Percentiles rank a stretch among this genome's conserved stretches.
Conservation (phyloP, 2,329 filamentous ascomycete genomes). For the Nannizzia gypsea region DNA sequence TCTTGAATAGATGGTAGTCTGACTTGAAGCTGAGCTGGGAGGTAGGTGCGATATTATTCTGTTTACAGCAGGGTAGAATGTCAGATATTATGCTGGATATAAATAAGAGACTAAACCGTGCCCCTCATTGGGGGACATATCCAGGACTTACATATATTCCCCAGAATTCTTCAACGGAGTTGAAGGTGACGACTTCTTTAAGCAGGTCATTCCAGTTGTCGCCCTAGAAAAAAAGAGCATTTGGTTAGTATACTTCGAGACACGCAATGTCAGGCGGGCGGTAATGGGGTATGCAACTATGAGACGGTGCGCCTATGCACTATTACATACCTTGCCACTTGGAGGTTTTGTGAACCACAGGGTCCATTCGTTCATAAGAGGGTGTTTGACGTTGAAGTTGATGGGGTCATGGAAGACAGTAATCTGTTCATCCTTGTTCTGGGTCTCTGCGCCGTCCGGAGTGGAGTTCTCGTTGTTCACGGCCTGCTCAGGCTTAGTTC, state of each 20-base stretch:
- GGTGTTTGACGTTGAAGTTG: conserved; percentile 99
- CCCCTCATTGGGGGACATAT: background rate
- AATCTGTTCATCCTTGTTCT: conserved; percentile 45
- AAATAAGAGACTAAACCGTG: background rate
- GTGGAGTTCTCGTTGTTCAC: conserved; percentile 45
- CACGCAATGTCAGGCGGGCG: background rate
- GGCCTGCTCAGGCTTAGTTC: conserved; percentile 23
- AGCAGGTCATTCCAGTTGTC: conserved; percentile 98
- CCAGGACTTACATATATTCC: conserved; percentile 73
- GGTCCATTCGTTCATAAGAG: conserved; percentile 94
- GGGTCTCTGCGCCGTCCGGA: conserved; percentile 38
- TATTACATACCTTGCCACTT: conserved; percentile 67
- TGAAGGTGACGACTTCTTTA: conserved; percentile 97
- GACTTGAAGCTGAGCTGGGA: conserved; percentile 95
- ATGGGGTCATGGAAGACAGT: conserved; percentile 98
- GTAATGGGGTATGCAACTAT: background rate
- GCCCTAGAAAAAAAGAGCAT: conserved; percentile 43
- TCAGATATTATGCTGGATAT: background rate
- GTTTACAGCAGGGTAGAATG: conserved; percentile 1
- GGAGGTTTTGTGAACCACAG: conserved; percentile 99
- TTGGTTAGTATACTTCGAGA: conserved; percentile 9
- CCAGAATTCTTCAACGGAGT: conserved; percentile 99
- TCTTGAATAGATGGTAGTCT: conserved; percentile 99
- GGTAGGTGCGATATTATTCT: conserved; percentile 98
- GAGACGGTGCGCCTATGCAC: background rate